Evolutionary conservation across 1,284 basidiomycete species (phyloP), one percentile per base, ranked within the genome.

Genomic region (Ceratobasidium sp.): DNA sequence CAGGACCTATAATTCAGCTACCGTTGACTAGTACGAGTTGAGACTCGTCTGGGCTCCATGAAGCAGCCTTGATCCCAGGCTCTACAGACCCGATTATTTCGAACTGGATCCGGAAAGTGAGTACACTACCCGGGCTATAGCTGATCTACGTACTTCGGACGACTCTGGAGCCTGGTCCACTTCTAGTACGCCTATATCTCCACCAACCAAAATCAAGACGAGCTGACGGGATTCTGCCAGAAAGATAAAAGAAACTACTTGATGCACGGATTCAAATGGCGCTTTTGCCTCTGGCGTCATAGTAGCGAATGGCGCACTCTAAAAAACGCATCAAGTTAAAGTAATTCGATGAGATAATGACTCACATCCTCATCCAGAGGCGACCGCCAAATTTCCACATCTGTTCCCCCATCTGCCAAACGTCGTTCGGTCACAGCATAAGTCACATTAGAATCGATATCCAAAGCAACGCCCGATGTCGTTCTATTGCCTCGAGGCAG

Each of bases 31-130:
- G 81, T 0, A 87, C 87, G 2, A 98, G 81, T 22, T 94, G 80
- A 40, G 94, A 89, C 67, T 96, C 92, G 77, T 98, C 96, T 1
- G 96, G 94, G 70, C 90, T 90, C 94, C 95, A 98, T 4, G 85
- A 82, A 1, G 93, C 94, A 1, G 90, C 89, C 49, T 87, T 80
- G 62, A 99, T 89, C 0, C 93, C 94, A 31, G 87, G 84, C 70
- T 97, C 94, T 15, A 98, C 86, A 0, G 89, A 89, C 3, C 96
- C 96, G 60, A 95, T 88, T 4, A 93, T 84, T 73, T 95, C 92
- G 52, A 85, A 79, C 87, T 78, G 45, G 62, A 45, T 52, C 32
- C 50, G 20, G 27, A 70, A 71, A 56, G 38, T 70, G 34, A 73
- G 69, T 50, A 70, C 67, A 40, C 71, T 72, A 32, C 25, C 57